These are phyloP conservation scores for Colletotrichum sidae DNA, from an alignment of 2,329 filamentous ascomycete species.

Conservation along the genomic window DNA sequence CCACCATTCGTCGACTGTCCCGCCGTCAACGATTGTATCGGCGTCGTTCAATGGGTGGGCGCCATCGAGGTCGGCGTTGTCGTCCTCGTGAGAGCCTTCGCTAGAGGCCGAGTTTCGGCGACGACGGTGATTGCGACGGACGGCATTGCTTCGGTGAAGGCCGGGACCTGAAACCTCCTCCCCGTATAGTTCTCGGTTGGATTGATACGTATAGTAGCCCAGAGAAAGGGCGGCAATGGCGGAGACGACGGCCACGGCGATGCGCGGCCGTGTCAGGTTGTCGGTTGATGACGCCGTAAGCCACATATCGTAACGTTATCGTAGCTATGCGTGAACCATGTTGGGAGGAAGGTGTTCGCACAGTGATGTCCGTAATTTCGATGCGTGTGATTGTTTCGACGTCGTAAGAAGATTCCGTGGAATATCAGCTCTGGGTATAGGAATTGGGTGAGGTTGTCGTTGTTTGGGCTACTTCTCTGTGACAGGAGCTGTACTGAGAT, in stretches of 20 bases:
- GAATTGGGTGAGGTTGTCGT: not conserved
- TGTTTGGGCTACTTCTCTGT: not conserved
- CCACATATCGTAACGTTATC: conserved; percentile 52
- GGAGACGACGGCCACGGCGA: conserved; percentile 67
- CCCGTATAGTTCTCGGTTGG: conserved; percentile 37
- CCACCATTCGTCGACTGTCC: conserved; percentile 63
- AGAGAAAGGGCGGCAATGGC: conserved; percentile 67
- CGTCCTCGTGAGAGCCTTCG: conserved; percentile 56
- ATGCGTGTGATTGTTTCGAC: no score
- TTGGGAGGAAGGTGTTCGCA: not conserved
- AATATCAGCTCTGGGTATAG: no score
- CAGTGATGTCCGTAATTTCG: no score
- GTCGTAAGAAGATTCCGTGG: no score
- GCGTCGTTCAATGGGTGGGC: conserved; percentile 47
- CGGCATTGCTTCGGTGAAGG: conserved; percentile 75
- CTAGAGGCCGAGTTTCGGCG: conserved; percentile 56
- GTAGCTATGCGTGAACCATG: conserved; percentile 36
- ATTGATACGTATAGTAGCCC: conserved; percentile 68
- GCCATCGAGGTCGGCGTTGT: conserved; percentile 52
- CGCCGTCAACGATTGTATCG: conserved; percentile 53
- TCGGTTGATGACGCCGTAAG: conserved; percentile 62
- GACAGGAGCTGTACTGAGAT: not conserved
- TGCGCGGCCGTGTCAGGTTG: conserved; percentile 64
- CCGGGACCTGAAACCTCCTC: conserved; percentile 44
- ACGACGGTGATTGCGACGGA: conserved; percentile 63